Evolutionary conservation across 805 yeast genomes (phyloP), one percentile per base, ranked within the genome.

Genomic region (Yarrowia sp.): DNA sequence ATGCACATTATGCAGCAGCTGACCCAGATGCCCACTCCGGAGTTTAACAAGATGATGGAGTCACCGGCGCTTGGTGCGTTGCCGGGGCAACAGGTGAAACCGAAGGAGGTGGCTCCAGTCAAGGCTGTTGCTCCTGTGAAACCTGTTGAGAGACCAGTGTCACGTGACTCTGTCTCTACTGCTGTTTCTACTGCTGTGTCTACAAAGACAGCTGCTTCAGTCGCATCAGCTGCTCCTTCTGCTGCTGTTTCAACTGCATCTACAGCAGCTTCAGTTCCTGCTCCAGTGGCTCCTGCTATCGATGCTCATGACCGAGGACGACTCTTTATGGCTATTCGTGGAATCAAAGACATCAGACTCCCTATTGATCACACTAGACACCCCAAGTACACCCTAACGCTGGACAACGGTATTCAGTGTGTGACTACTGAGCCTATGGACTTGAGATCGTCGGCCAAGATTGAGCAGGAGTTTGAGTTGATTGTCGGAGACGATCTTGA

Each of bases 371-470:
- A 73, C 31, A 68, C 68, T 7, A 82, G 80, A 50, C 74, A 79
- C 38, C 86, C 83, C 7, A 75, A 78, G 36, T 83, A 83, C 73
- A 77, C 78, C 47, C 69, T 85, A 18, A 75, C 77, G 15, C 76
- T 86, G 66, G 97, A 90, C 73, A 90, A 90, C 72, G 95, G 96
- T 3, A 84, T 86, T 36, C 95, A 90, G 72, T 83, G 90, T 65
- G 81, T 89, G 60, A 83, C 85, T 51, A 90, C 96, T 0, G 83
- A 86, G 13, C 79, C 79, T 74, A 69, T 73, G 45, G 68, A 72
- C 0, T 60, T 82, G 7, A 69, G 70, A 3, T 70, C 71, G 38
- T 66, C 67, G 15, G 72, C 78, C 5, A 66, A 74, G 17, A 75
- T 90, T 53, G 83, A 83, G 55, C 90, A 89, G 71, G 97, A 92